Conservation (phyloP, 352 stramenopile species). For the Aphanomyces stellatus region DNA sequence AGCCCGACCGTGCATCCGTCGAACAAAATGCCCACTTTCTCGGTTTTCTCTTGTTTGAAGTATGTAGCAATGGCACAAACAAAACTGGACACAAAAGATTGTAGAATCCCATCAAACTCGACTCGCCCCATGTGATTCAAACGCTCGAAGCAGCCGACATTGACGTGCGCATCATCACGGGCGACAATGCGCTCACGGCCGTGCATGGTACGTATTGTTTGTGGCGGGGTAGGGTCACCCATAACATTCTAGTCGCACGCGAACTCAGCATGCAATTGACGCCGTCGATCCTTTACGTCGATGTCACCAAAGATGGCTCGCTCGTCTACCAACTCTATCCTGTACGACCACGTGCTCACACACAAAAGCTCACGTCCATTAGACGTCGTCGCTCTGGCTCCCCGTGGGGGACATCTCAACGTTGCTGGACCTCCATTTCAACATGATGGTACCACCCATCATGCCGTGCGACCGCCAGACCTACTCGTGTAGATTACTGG, state of each 20-base stretch:
- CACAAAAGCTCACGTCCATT: not conserved
- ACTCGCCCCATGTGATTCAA: constrained; percentile 69
- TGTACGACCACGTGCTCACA: not conserved
- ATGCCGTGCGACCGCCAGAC: not conserved
- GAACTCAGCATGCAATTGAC: constrained; percentile 65
- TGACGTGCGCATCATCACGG: constrained; percentile 83
- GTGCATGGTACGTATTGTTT: constrained; percentile 32
- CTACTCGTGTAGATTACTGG: not conserved
- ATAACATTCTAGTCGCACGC: constrained; percentile 26
- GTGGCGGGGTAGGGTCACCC: not conserved
- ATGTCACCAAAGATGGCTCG: not conserved
- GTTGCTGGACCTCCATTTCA: not conserved
- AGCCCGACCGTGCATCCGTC: constrained; percentile 56
- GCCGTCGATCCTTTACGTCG: not conserved
- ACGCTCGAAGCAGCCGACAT: constrained; percentile 68
- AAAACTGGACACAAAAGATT: not conserved
- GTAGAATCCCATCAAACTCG: constrained; percentile 82
- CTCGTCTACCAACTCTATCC: not conserved
- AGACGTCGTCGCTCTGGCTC: constrained; percentile 49
- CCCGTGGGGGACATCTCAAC: not conserved
- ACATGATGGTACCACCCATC: not conserved
- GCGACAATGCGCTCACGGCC: constrained; percentile 74
- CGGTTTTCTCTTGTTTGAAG: not conserved
- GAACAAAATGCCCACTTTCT: constrained; percentile 69
- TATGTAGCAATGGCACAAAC: not conserved